Evolutionary conservation across 176 grass and related monocot genomes (phyloP), one percentile per base, ranked within the genome.

Genomic region (Avena eriantha): DNA sequence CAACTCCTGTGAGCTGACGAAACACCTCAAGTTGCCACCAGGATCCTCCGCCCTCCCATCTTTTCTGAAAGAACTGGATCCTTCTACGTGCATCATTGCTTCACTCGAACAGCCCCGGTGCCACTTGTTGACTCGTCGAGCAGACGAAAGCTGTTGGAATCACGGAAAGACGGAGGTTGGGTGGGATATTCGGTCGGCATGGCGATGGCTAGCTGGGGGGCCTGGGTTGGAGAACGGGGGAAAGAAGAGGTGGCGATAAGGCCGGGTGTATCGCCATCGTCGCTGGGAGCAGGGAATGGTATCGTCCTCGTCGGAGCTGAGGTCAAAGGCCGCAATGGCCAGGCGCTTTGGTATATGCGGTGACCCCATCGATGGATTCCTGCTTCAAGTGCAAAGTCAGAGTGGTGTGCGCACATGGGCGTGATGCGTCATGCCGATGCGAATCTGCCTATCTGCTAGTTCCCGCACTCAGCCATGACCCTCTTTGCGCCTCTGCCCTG

Each of bases 371-470:
- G 3, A 35, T 22, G 22, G 53, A 69, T 82, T 82, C 84, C 84
- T 83, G 72, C 75, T 33, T 80, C 18, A 46, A 33, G 68, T 75
- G 81, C 58, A 48, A 84, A 84, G 89, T 91, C 89, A 87, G 45
- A 50, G 39, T 14, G 74, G 74, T 77, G 26, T 33, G 82, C 59
- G 82, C 59, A 31, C 71, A 43, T 55, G 81, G 61, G 72, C 64
- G 89, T 57, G 47, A 67, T 69, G 78, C 41, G 13, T 60, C 18
- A 21, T 51, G 64, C 45, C 45, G 10, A 11, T 0, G 77, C 79
- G 74, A 84, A 82, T 86, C 34, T 85, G 31, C 66, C 77, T 77
- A 79, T 90, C 65, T 59, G 49, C 18, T 76, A 89, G 78, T 89
- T 89, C 78, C 83, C 71, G 83, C 83, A 81, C 88, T 48, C 36